phyloP scores from a whole-genome alignment of 495 filamentous ascomycete species.

The Ascodesmis nigricans region DNA sequence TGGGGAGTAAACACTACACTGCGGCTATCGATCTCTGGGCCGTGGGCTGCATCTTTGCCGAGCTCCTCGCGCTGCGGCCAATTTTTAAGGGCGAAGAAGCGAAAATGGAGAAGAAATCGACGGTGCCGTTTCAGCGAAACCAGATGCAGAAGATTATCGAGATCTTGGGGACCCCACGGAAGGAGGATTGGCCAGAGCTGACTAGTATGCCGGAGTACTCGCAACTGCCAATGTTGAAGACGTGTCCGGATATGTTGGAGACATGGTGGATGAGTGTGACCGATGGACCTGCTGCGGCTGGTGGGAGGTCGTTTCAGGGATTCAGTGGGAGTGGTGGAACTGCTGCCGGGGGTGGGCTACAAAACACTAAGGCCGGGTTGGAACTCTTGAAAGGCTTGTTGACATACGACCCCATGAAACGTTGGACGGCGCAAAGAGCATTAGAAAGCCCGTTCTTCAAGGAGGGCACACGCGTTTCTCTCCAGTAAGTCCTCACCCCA shows the following conservation, averaged over 20 bases:
- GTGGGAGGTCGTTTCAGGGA: too few relatives aligned
- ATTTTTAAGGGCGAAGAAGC: constrained; percentile 99
- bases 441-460: constrained; percentile 75
- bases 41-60: constrained; percentile 92
- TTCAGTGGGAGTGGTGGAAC: too few relatives aligned
- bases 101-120: constrained; percentile 96
- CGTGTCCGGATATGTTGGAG: constrained; percentile 28
- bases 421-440: constrained; percentile 65
- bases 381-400: constrained; percentile 59
- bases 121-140: constrained; percentile 88
- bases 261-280: constrained; percentile 49
- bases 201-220: constrained; percentile 58
- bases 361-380: constrained; percentile 41
- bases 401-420: constrained; percentile 78
- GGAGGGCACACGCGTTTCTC: constrained; percentile 23
- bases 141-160: constrained; percentile 98
- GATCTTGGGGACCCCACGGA: constrained; percentile 72
- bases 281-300: too few relatives aligned
- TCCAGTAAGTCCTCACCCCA: constrained; percentile 10
- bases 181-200: constrained; percentile 72
- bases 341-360: too few relatives aligned
- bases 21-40: constrained; percentile 95
- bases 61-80: constrained; percentile 69
- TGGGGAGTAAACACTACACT: constrained; percentile 83
- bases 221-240: constrained; percentile 36